Conservation (phyloP, 768 basidiomycete species). For the Daedaleopsis nitida region DNA sequence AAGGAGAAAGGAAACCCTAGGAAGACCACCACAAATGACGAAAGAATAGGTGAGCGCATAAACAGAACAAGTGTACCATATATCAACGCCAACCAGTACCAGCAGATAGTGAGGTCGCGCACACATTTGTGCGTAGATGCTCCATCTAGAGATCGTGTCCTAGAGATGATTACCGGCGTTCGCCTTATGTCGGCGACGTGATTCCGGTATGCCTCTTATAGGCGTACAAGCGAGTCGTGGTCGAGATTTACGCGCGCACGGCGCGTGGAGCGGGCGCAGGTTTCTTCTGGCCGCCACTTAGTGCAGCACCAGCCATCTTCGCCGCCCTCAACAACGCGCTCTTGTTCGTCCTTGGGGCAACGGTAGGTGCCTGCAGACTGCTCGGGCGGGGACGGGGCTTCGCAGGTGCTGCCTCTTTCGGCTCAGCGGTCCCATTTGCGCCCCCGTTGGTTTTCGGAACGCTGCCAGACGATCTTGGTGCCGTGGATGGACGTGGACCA, state of each 20-base stretch:
- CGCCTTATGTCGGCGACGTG: neutral
- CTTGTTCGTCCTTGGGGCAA: conserved; percentile 71
- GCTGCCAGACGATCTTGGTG: neutral
- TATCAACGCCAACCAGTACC: neutral
- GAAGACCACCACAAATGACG: neutral
- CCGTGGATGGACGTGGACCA: conserved; percentile 6
- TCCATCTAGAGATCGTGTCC: neutral
- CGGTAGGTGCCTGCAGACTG: conserved; percentile 60
- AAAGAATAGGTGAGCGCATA: conserved; percentile 17
- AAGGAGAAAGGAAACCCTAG: neutral
- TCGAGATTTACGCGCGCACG: conserved; percentile 14
- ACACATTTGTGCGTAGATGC: neutral
- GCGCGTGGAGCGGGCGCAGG: conserved; percentile 13
- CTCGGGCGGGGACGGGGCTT: conserved; percentile 55
- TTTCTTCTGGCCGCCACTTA: conserved; percentile 13
- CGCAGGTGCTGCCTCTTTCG: conserved; percentile 4
- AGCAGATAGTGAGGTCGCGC: conserved; percentile 8
- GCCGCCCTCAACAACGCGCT: conserved; percentile 71
- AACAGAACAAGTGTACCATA: conserved; percentile 16
- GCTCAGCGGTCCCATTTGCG: neutral
- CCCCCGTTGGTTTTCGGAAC: neutral
- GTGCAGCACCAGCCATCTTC: conserved; percentile 51
- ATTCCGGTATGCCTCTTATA: neutral
- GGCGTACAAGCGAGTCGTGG: neutral
- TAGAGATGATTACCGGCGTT: neutral